phyloP scores from a whole-genome alignment of 306 rosid genomes.

The Notholithocarpus densiflorus region DNA sequence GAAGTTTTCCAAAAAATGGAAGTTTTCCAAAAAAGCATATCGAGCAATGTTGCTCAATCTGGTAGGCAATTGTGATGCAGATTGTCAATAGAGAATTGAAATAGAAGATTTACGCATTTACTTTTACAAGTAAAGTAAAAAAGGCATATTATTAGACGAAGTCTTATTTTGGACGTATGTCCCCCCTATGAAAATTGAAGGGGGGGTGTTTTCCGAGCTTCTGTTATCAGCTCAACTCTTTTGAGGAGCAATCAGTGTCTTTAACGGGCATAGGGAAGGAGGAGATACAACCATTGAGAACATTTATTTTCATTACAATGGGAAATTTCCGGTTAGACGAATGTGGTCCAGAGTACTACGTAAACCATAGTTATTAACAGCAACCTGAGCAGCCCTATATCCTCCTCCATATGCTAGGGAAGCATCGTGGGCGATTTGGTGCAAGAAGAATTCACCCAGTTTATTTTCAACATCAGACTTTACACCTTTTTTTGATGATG shows the following conservation, averaged over 20 bases:
- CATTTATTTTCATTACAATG: constrained; percentile 37
- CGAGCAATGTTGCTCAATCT: constrained; percentile 8
- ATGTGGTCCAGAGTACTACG: constrained; percentile 83
- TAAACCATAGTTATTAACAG: constrained; percentile 75
- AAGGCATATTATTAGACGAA: constrained; percentile 20
- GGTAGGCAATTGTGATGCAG: constrained; percentile 4
- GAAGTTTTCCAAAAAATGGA: not conserved
- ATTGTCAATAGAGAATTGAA: not conserved
- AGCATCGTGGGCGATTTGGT: constrained; percentile 79
- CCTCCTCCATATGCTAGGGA: constrained; percentile 97
- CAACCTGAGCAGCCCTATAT: constrained; percentile 82
- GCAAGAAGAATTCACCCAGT: constrained; percentile 86
- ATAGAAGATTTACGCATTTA: not conserved
- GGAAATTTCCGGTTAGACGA: constrained; percentile 66
- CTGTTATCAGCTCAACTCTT: constrained; percentile 18
- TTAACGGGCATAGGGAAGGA: not conserved
- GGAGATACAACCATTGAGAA: not conserved
- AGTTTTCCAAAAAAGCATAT: not conserved
- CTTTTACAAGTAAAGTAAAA: not conserved
- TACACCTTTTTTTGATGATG: constrained; percentile 81
- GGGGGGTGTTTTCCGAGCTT: constrained; percentile 25
- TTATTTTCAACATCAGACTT: constrained; percentile 66
- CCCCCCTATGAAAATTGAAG: constrained; percentile 28
- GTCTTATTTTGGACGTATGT: constrained; percentile 26
- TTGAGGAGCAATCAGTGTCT: constrained; percentile 8